Percentiles rank a stretch among this genome's conserved stretches.
Conservation (phyloP, 1,139 yeast species). For the Yamadazyma dendronema region DNA sequence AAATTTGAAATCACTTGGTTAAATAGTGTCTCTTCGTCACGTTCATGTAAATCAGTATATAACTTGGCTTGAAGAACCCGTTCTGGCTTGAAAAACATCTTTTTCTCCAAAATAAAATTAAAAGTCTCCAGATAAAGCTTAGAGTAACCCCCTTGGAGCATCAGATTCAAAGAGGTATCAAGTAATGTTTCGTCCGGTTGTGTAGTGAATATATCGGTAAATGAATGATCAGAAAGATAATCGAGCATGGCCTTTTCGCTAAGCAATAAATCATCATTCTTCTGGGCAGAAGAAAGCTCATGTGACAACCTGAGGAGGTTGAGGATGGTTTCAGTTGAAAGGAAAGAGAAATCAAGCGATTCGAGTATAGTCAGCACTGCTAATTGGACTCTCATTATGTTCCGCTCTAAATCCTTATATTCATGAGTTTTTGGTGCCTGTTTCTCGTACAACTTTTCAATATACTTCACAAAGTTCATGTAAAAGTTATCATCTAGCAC, state of each 20-base stretch:
- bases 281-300: slow-evolving; percentile 18
- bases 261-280: slow-evolving; percentile 13
- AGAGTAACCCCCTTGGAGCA: neutral
- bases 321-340: slow-evolving; percentile 12
- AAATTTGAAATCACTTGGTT: neutral
- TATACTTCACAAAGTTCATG: slow-evolving; percentile 20
- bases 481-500: slow-evolving; percentile 23
- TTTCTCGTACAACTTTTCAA: slow-evolving; percentile 30
- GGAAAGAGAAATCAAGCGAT: neutral
- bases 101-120: slow-evolving; percentile 7
- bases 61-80: slow-evolving; percentile 11
- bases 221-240: neutral
- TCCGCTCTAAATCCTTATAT: slow-evolving; percentile 30
- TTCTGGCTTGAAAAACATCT: slow-evolving; percentile 12
- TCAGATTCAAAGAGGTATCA: slow-evolving; percentile 3
- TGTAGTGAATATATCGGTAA: slow-evolving; percentile 9
- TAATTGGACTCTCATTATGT: slow-evolving; percentile 30
- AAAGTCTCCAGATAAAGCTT: slow-evolving; percentile 1
- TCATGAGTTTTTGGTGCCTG: slow-evolving; percentile 36
- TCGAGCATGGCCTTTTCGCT: slow-evolving; percentile 5
- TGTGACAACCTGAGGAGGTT: slow-evolving; percentile 21
- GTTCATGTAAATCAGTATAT: neutral
- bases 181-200: slow-evolving; percentile 11
- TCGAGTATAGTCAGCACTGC: slow-evolving; percentile 5
- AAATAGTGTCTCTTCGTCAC: slow-evolving; percentile 3